Base-by-base conservation (phyloP, 2,329 filamentous ascomycete species). In the Cercospora janseana region DNA sequence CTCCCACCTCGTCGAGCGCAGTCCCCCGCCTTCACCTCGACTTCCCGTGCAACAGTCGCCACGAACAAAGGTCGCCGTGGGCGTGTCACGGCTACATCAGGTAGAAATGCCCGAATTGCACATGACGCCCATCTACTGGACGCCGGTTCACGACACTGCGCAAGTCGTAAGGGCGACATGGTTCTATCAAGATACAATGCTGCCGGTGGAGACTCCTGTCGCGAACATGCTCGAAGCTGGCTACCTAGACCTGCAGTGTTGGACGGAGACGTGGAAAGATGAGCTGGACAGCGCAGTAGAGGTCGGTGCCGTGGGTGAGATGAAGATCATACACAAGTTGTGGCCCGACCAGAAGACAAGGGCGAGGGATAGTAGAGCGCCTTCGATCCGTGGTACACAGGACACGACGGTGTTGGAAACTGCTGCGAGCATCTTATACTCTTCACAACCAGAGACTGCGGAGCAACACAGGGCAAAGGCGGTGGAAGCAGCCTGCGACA, bases 121-220 rank as follows among this genome's bases (percentile, higher is more conserved):
- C 63, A 95, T 98, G 90, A 88, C 91, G 68, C 93, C 93, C 0
- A 96, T 97, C 52, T 98, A 98, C 67, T 98, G 93, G 93, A 91
- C 86, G 13, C 92, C 93, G 6, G 79, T 97, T 24, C 90, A 95
- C 62, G 93, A 97, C 63, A 80, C 94, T 24, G 86, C 88, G 5
- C 77, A 83, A 27, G 90, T 97, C 1, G 78, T 86, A 50, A 79
- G 93, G 58, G 90, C 87, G 1, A 97, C 92, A 0, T 98, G 93
- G 93, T 98, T 98, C 67, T 97, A 97, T 70, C 87, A 86, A 72
- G 91, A 96, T 64, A 92, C 87, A 1, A 95, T 97, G 90, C 75
- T 88, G 51, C 93, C 93, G 0, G 81, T 98, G 4, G 88, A 95
- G 56, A 81, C 88, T 1, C 75, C 82, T 12, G 85, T 96, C 26